Conservation (phyloP, 306 rosid species). For the Lathyrus sativus region DNA sequence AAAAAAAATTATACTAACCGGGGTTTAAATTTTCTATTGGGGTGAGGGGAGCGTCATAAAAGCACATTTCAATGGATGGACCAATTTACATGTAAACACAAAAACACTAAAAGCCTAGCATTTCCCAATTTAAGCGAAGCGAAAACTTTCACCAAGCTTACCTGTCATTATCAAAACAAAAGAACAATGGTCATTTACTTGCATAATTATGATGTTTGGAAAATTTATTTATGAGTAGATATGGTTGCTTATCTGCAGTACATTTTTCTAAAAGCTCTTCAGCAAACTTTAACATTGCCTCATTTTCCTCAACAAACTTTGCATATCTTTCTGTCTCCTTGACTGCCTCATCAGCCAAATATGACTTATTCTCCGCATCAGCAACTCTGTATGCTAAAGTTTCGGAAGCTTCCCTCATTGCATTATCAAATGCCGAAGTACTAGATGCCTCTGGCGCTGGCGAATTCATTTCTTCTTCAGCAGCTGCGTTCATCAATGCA, state of each 20-base stretch:
- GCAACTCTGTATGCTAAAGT: slow-evolving; percentile 66
- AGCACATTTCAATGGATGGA: slow-evolving; percentile 37
- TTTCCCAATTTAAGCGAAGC: slow-evolving; percentile 45
- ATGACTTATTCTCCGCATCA: slow-evolving; percentile 70
- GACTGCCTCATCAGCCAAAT: slow-evolving; percentile 70
- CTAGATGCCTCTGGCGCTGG: slow-evolving; percentile 22
- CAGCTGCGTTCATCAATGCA: too few relatives aligned
- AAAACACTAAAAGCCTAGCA: slow-evolving; percentile 20
- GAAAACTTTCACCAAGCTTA: slow-evolving; percentile 55
- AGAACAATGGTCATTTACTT: slow-evolving; percentile 15
- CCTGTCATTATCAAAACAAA: slow-evolving; percentile 56
- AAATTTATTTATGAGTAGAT: slow-evolving; percentile 13
- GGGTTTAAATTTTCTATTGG: not conserved
- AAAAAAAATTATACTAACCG: not conserved
- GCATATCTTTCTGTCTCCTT: slow-evolving; percentile 61
- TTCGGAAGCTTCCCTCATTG: slow-evolving; percentile 55
- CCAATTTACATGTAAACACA: slow-evolving; percentile 45
- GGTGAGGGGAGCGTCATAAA: slow-evolving; percentile 1
- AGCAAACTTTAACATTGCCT: slow-evolving; percentile 54
- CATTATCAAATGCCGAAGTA: slow-evolving; percentile 38
- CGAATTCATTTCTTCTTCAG: slow-evolving; percentile 44
- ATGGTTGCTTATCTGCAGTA: slow-evolving; percentile 37
- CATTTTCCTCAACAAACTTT: slow-evolving; percentile 58
- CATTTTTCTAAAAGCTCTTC: slow-evolving; percentile 64
- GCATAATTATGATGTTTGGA: not conserved